These are phyloP conservation scores for Talaromyces sp. DNA, from an alignment of 2,329 filamentous ascomycete species.

Conservation along the genomic window DNA sequence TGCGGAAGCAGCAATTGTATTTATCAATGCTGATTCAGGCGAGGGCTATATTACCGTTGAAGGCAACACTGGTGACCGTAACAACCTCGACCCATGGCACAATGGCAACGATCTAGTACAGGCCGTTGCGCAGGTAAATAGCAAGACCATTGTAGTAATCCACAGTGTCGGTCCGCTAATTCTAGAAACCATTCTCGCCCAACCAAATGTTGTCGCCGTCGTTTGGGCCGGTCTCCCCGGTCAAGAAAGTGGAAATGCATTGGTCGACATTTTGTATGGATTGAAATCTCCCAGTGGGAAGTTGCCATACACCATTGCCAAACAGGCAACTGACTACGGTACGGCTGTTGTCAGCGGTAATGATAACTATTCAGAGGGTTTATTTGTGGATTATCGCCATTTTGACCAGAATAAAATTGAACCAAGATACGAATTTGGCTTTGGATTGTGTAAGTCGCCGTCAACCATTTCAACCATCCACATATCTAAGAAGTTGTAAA, in stretches of 20 bases:
- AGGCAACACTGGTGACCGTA: constrained; percentile 22
- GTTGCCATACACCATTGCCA: constrained; percentile 74
- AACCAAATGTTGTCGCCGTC: constrained; percentile 76
- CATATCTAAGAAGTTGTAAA: too few relatives aligned
- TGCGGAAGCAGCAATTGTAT: constrained; percentile 4
- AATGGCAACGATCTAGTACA: background rate
- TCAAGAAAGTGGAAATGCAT: constrained; percentile 74
- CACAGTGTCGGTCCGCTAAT: constrained; percentile 71
- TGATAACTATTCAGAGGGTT: too few relatives aligned
- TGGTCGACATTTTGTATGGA: constrained; percentile 80
- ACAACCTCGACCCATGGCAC: constrained; percentile 6
- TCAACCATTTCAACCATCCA: too few relatives aligned
- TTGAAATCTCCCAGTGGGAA: constrained; percentile 71
- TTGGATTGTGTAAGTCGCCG: too few relatives aligned
- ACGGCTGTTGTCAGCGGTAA: constrained; percentile 28
- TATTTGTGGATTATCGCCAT: too few relatives aligned
- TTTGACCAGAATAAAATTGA: too few relatives aligned
- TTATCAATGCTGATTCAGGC: constrained; percentile 33
- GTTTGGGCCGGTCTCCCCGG: constrained; percentile 77
- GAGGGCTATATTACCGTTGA: constrained; percentile 65
- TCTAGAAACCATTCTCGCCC: constrained; percentile 59
- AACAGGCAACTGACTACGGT: constrained; percentile 62
- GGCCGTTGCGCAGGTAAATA: constrained; percentile 61
- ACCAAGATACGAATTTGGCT: too few relatives aligned
- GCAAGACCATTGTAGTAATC: constrained; percentile 81